These are phyloP conservation scores for Apiotrichum domesticum DNA, from an alignment of 1,284 basidiomycete genomes.

Conservation along the genomic window DNA sequence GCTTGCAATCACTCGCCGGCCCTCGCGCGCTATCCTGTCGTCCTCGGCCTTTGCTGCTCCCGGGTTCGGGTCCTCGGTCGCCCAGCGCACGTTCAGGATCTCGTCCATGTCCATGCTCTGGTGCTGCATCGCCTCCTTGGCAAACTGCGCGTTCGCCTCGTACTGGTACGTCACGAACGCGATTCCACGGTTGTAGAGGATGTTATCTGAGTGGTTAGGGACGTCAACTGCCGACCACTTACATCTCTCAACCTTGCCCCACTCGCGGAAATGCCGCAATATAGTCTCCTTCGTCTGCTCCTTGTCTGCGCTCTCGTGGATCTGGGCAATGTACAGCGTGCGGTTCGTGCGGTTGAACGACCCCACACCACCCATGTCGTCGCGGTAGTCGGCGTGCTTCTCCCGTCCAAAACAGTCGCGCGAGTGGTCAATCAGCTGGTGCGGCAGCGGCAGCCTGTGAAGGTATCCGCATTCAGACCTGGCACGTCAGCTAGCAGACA, in stretches of 20 bases:
- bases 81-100: constrained; percentile 96
- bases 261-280: constrained; percentile 87
- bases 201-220: constrained; percentile 57
- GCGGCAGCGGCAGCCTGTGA: constrained; percentile 73
- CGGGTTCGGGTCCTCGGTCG: constrained; percentile 93
- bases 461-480: constrained; percentile 90
- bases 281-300: constrained; percentile 85
- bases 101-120: constrained; percentile 97
- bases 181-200: constrained; percentile 88
- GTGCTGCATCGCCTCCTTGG: constrained; percentile 98
- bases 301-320: constrained; percentile 82
- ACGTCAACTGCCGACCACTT: constrained; percentile 42
- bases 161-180: constrained; percentile 93
- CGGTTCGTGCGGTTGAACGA: constrained; percentile 90
- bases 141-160: constrained; percentile 87
- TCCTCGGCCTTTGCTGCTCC: constrained; percentile 78
- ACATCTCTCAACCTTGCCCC: constrained; percentile 93
- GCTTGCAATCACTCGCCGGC: constrained; percentile 67
- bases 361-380: constrained; percentile 99
- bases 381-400: constrained; percentile 94
- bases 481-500: background rate
- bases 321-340: constrained; percentile 89
- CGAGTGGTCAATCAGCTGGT: constrained; percentile 75
- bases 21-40: constrained; percentile 68
- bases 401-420: constrained; percentile 96